Percentiles rank a stretch among this genome's conserved stretches.
Evolutionary conservation across 148 eudicot species (phyloP).

Genomic region (Gaultheria prostrata): DNA sequence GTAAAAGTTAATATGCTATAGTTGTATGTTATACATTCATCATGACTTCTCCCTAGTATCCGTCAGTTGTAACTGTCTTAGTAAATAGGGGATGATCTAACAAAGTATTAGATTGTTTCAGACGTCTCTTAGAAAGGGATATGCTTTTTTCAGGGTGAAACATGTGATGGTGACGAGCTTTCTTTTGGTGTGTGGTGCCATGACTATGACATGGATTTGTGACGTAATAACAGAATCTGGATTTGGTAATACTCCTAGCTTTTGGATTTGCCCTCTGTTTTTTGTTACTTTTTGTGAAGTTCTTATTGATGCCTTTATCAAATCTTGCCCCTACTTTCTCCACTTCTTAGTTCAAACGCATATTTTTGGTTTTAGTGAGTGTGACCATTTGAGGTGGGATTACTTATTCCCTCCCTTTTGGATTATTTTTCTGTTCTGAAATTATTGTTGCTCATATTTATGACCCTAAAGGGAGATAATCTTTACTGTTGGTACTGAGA

Average conservation of each 20-base stretch:
- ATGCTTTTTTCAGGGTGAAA: slow-evolving; percentile 54
- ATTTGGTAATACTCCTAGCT: slow-evolving; percentile 54
- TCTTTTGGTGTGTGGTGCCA: slow-evolving; percentile 81
- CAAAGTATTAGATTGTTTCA: neutral
- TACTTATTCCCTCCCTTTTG: neutral
- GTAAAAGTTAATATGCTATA: neutral
- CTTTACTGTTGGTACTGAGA: neutral
- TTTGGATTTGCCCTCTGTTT: neutral
- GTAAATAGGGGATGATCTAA: neutral
- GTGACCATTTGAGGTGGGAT: neutral
- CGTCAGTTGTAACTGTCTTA: neutral
- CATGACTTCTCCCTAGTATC: neutral
- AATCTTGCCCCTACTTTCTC: neutral
- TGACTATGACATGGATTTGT: slow-evolving; percentile 93
- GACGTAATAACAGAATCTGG: slow-evolving; percentile 90
- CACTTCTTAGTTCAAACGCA: neutral
- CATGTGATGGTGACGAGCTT: slow-evolving; percentile 84
- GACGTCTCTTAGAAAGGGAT: neutral
- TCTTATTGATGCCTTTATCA: neutral
- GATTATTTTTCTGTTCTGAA: neutral
- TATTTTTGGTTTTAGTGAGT: neutral
- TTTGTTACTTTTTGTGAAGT: neutral
- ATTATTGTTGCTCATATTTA: neutral
- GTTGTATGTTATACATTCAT: neutral
- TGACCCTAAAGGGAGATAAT: neutral